Evolutionary conservation across 1,139 yeast genomes (phyloP).

Genomic region (Blastobotrys raffinosifermentans): DNA sequence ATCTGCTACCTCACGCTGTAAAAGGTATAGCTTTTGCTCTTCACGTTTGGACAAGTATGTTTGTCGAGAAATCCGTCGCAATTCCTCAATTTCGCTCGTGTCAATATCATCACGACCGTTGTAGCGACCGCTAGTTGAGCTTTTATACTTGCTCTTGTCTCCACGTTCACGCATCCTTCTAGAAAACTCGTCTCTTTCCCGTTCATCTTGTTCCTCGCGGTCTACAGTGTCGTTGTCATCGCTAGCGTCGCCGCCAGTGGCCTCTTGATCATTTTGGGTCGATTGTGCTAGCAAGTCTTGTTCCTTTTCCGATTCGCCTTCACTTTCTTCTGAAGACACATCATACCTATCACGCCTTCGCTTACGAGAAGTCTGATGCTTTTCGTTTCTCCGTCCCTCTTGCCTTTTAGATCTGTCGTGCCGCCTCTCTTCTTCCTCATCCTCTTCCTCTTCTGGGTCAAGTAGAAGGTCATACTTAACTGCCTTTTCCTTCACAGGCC

Average conservation of each 20-base stretch:
- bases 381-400: too few species aligned
- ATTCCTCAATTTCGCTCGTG: conserved; percentile 25
- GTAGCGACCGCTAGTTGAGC: too few species aligned
- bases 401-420: not conserved
- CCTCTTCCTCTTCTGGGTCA: conserved; percentile 2
- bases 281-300: too few species aligned
- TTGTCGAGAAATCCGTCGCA: conserved; percentile 46
- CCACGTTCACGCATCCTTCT: too few species aligned
- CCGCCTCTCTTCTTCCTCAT: not conserved
- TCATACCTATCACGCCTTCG: conserved; percentile 10
- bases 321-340: conserved; percentile 12
- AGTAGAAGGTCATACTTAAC: not conserved
- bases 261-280: not conserved
- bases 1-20: conserved; percentile 45
- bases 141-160: too few species aligned
- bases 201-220: not conserved
- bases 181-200: too few species aligned
- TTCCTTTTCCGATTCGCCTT: conserved; percentile 1
- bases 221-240: not conserved
- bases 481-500: not conserved
- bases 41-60: conserved; percentile 45
- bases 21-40: conserved; percentile 38
- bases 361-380: conserved; percentile 3
- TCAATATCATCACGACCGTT: not conserved
- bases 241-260: too few species aligned